Percentiles rank a stretch among this genome's conserved stretches.
Conservation (phyloP, 345 rosid genomes). For the Tarenaya hassleriana region DNA sequence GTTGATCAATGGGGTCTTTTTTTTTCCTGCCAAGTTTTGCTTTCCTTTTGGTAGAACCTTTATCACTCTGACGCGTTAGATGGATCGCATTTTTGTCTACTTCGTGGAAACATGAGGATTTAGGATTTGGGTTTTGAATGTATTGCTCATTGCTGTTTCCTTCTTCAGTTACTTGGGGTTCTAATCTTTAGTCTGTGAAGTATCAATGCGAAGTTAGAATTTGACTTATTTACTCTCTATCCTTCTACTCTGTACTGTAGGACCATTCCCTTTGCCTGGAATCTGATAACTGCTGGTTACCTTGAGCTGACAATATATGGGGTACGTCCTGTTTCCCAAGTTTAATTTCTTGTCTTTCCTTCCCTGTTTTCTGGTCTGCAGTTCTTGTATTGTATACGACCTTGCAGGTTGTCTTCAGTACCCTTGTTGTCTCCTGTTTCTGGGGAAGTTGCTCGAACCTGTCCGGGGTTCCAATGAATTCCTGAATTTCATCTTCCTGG, state of each 20-base stretch:
- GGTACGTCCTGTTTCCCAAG: constrained; percentile 37
- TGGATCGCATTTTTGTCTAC: too few relatives aligned
- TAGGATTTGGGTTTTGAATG: too few relatives aligned
- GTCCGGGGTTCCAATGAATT: constrained; percentile 97
- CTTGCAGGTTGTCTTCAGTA: constrained; percentile 58
- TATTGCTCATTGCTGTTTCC: too few relatives aligned
- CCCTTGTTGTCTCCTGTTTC: constrained; percentile 70
- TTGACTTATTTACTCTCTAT: background rate
- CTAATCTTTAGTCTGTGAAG: background rate
- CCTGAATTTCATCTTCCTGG: constrained; percentile 80
- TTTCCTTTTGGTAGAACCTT: too few relatives aligned
- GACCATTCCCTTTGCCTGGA: constrained; percentile 99
- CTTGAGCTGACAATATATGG: constrained; percentile 79
- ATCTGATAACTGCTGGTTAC: constrained; percentile 85
- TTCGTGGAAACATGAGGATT: too few relatives aligned
- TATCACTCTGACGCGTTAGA: too few relatives aligned
- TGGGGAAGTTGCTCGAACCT: constrained; percentile 95
- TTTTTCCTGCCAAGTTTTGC: too few relatives aligned
- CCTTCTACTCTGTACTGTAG: constrained; percentile 37
- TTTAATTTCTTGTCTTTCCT: background rate
- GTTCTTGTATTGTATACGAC: constrained; percentile 16
- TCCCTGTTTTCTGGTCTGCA: constrained; percentile 5
- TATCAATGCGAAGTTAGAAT: background rate
- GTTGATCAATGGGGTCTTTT: too few relatives aligned
- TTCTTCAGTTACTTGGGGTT: background rate